Evolutionary conservation across 1,284 basidiomycete species (phyloP).

Genomic region (Sanghuangporus baumii): DNA sequence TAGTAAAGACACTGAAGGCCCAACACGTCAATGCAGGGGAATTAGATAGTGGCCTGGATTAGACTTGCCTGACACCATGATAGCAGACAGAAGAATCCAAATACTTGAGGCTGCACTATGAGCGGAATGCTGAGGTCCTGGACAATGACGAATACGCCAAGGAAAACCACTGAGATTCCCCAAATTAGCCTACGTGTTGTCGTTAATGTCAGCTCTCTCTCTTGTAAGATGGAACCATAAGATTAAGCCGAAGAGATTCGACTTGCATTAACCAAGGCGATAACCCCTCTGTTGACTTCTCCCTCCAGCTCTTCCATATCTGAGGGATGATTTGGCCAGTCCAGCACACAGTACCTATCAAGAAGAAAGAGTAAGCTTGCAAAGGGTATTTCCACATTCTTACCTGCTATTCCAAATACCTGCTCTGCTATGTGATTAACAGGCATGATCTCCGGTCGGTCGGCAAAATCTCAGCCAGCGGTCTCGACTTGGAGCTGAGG

Average conservation of each 20-base stretch:
- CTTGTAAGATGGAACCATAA: not conserved
- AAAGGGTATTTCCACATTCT: not conserved
- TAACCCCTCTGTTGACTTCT: conserved; percentile 68
- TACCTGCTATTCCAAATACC: conserved; percentile 55
- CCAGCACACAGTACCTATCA: conserved; percentile 61
- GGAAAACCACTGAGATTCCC: conserved; percentile 55
- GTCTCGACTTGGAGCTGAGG: no score
- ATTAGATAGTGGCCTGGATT: not conserved
- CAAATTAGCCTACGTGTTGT: conserved; percentile 48
- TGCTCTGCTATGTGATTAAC: conserved; percentile 46
- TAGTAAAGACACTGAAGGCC: conserved; percentile 58
- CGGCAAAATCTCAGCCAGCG: no score
- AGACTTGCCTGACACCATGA: conserved; percentile 63
- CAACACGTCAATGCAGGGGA: conserved; percentile 1
- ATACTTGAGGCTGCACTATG: conserved; percentile 71
- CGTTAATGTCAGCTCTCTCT: not conserved
- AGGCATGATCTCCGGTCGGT: conserved; percentile 26
- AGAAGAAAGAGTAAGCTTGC: not conserved
- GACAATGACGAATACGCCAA: conserved; percentile 67
- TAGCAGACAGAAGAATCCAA: conserved; percentile 54
- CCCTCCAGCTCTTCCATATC: conserved; percentile 69
- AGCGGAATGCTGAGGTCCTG: conserved; percentile 71
- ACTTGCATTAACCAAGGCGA: conserved; percentile 62
- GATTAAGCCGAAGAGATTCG: not conserved
- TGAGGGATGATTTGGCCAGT: conserved; percentile 70